phyloP scores from a whole-genome alignment of 1,284 basidiomycete species.

The Leccinum pallidistipes region DNA sequence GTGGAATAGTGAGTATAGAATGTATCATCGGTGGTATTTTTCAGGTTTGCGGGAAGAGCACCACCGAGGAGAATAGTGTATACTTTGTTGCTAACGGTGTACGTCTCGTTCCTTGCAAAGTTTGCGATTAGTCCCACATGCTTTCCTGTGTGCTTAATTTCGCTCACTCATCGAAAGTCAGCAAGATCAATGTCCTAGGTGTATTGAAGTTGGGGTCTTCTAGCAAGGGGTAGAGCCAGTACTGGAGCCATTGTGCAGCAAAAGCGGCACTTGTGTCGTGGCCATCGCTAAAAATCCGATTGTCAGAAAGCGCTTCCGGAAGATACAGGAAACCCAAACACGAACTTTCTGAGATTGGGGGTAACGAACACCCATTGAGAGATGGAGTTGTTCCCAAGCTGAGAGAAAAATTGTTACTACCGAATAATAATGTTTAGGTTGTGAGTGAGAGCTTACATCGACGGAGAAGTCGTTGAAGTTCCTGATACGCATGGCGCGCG shows the following conservation, averaged over 20 bases:
- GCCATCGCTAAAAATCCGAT: constrained; percentile 31
- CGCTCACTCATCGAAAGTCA: constrained; percentile 48
- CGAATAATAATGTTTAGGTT: constrained; percentile 29
- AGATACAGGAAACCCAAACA: background rate
- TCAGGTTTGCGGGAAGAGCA: constrained; percentile 45
- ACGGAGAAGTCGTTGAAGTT: constrained; percentile 63
- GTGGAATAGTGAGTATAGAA: constrained; percentile 69
- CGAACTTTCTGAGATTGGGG: constrained; percentile 48
- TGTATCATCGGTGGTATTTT: constrained; percentile 48
- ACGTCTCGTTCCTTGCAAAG: constrained; percentile 46
- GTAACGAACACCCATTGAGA: constrained; percentile 65
- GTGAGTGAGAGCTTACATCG: constrained; percentile 48
- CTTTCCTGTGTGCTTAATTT: background rate
- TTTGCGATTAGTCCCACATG: background rate
- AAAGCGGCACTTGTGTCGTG: constrained; percentile 60
- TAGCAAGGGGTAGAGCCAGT: constrained; percentile 55
- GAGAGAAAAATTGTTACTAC: constrained; percentile 17
- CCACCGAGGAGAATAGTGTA: constrained; percentile 52
- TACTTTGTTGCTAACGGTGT: constrained; percentile 46
- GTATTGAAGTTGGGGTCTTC: constrained; percentile 47
- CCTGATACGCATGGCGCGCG: constrained; percentile 50
- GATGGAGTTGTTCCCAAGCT: constrained; percentile 41
- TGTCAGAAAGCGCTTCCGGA: background rate
- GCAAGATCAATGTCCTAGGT: constrained; percentile 51
- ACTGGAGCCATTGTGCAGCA: constrained; percentile 48